Conservation (phyloP, 2,329 filamentous ascomycete species). For the Botrytis byssoidea region DNA sequence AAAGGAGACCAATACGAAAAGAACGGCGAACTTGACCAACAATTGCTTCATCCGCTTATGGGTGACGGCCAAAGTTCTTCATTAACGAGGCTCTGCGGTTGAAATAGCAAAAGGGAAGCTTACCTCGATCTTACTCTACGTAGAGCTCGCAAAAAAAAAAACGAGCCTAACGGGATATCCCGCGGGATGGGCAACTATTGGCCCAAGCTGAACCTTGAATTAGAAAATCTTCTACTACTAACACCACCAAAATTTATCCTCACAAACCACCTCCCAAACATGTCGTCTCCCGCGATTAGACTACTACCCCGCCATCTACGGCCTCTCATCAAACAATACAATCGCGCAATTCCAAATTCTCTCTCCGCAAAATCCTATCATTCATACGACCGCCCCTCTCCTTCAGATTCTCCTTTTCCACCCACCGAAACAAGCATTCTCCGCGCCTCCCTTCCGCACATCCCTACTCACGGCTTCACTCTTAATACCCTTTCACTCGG, state of each 20-base stretch:
- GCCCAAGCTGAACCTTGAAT: constrained; percentile 16
- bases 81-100: not conserved
- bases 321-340: not conserved
- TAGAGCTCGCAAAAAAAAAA: not conserved
- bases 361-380: constrained; percentile 51
- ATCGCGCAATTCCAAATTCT: not conserved
- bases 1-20: not conserved
- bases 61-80: not conserved
- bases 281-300: constrained; percentile 10
- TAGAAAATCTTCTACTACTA: constrained; percentile 11
- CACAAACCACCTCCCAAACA: constrained; percentile 17
- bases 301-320: constrained; percentile 16
- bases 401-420: constrained; percentile 61
- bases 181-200: constrained; percentile 9
- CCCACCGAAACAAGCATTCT: constrained; percentile 74
- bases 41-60: not conserved
- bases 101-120: not conserved
- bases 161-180: constrained; percentile 8
- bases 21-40: not conserved
- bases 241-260: constrained; percentile 21
- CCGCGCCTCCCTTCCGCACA: constrained; percentile 72
- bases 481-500: constrained; percentile 69
- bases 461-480: constrained; percentile 82
- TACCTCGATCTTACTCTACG: not conserved
- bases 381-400: constrained; percentile 66